phyloP scores from a whole-genome alignment of 306 rosid species.

The Abrus pulchellus region DNA sequence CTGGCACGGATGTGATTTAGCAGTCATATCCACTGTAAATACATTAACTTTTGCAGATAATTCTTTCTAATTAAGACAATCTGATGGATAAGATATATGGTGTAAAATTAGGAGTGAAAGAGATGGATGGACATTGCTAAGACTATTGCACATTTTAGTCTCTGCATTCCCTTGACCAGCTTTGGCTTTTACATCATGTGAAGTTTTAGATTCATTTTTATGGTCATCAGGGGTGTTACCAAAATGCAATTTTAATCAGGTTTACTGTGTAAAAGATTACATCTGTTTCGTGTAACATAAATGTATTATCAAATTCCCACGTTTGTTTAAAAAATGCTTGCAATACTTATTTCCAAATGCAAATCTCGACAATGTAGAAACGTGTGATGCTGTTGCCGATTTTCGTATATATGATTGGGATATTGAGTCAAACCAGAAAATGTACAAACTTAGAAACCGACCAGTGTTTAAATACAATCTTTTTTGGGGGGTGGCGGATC shows the following conservation, averaged over 20 bases:
- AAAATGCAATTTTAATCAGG: neutral
- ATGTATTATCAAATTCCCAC: neutral
- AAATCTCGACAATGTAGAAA: neutral
- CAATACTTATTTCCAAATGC: neutral
- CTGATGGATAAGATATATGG: too few species aligned
- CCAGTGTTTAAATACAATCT: neutral
- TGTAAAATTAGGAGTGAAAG: too few species aligned
- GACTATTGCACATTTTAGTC: too few species aligned
- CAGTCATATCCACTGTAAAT: too few species aligned
- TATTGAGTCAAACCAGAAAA: too few species aligned
- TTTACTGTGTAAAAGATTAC: neutral
- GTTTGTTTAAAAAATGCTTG: neutral
- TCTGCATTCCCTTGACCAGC: too few species aligned
- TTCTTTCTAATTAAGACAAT: too few species aligned
- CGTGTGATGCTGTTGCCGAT: neutral
- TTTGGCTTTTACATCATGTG: neutral
- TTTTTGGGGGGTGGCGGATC: neutral
- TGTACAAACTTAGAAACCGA: neutral
- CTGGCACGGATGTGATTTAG: too few species aligned
- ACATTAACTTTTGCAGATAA: too few species aligned
- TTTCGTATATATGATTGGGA: slow-evolving; percentile 3
- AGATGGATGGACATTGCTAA: too few species aligned
- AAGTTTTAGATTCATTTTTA: neutral
- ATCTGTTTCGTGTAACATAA: slow-evolving; percentile 4
- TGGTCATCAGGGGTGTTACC: neutral